Evolutionary conservation across 345 rosid species (phyloP).

Genomic region (Sisymbrium altissimum): DNA sequence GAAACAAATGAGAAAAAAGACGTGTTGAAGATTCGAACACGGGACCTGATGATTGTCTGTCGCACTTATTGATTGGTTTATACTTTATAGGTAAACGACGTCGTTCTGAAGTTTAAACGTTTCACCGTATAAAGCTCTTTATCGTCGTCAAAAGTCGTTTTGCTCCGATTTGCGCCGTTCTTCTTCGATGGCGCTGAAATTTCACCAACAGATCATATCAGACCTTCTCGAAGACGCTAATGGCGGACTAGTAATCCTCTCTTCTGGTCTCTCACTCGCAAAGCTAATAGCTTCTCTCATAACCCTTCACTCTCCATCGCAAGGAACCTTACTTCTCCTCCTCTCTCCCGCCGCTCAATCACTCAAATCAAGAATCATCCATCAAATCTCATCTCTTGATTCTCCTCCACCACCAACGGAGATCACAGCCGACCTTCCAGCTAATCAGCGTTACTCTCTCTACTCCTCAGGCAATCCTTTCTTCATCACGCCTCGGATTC

Average conservation of each 20-base stretch:
- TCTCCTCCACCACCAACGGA: constrained; percentile 49
- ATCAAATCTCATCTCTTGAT: constrained; percentile 32
- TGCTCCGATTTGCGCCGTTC: constrained; percentile 5
- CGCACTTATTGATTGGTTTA: too few species aligned
- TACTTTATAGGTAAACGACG: too few species aligned
- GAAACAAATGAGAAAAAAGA: not conserved
- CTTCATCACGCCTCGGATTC: constrained; percentile 83
- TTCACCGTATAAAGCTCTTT: not conserved
- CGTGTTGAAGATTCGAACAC: not conserved
- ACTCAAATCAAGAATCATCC: constrained; percentile 64
- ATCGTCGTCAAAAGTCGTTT: not conserved
- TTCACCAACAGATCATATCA: constrained; percentile 71
- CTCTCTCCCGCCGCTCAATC: constrained; percentile 49
- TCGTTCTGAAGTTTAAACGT: too few species aligned
- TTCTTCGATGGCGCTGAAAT: constrained; percentile 56
- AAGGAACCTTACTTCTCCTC: constrained; percentile 77
- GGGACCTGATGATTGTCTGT: too few species aligned
- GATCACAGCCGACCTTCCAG: constrained; percentile 79
- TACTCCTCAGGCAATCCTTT: constrained; percentile 69
- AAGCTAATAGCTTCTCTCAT: constrained; percentile 65
- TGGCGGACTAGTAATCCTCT: constrained; percentile 71
- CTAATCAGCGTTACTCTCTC: constrained; percentile 68
- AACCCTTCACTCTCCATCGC: constrained; percentile 60
- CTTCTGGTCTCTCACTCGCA: constrained; percentile 78
- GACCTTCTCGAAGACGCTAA: constrained; percentile 69